Base-by-base conservation (phyloP, 2,329 filamentous ascomycete species). In the Penicillium sp. region DNA sequence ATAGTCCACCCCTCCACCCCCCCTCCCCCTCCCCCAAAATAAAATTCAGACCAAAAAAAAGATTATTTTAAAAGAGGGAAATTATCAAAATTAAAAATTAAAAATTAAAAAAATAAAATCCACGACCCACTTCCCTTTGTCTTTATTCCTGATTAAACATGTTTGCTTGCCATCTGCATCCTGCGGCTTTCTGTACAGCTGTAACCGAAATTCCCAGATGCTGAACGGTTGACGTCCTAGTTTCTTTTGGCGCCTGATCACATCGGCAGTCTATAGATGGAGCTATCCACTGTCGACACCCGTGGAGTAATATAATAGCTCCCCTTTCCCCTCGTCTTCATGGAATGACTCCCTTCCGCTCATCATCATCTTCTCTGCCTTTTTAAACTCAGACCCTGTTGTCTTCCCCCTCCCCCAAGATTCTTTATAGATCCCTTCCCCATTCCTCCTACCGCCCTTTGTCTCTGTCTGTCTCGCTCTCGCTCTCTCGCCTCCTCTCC, bases 111-210 rank as follows among this genome's bases (percentile, higher is more conserved):
- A 52, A 54, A 44, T 53, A 51, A 56, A 26, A 40, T 18, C 20
- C 7, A 18, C n/a, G 39, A 42, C 39, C 39, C 39, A 42, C 39
- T 42, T 27, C 26, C 26, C 39, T 55, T 51, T 55, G 49, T 58
- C 58, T 62, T 60, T 66, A 64, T 62, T 63, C 60, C 65, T 67
- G 55, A 62, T 65, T 58, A 45, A 57, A 59, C 49, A 50, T 69
- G 66, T 68, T 70, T 70, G 67, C 65, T 40, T 67, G 60, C 60
- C 56, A 57, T 66, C 62, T 66, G 65, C 63, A 66, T 67, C 61
- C 63, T 65, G 61, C 61, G 52, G 50, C 51, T 54, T 52, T 61
- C 59, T 67, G 62, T 68, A 67, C 68, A 69, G 67, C 65, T 68
- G 68, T 66, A 64, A 68, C 65, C 65, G 58, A 65, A 68, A 68